Conservation (phyloP, 768 basidiomycete genomes). For the Serendipita indica region DNA sequence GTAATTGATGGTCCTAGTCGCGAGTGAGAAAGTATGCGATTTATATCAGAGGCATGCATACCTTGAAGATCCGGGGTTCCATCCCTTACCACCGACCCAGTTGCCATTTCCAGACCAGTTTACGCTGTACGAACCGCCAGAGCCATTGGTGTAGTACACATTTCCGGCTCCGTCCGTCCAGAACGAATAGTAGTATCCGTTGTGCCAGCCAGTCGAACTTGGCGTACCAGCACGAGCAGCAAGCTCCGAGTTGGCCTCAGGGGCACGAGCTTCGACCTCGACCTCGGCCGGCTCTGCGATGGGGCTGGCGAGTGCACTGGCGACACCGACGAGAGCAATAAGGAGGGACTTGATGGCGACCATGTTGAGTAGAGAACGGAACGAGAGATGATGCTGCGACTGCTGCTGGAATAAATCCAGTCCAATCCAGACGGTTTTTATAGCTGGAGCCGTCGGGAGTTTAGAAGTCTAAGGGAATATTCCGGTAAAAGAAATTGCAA, state of each 20-base stretch:
- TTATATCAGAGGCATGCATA: neutral
- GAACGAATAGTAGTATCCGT: conserved; percentile 27
- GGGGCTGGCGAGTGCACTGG: neutral
- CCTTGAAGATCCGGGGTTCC: too few relatives aligned
- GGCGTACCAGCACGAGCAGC: conserved; percentile 11
- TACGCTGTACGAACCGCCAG: conserved; percentile 23
- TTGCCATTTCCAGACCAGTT: conserved; percentile 21
- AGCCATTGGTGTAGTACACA: conserved; percentile 24
- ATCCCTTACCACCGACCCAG: too few relatives aligned
- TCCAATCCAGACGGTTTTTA: too few relatives aligned
- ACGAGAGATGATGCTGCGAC: too few relatives aligned
- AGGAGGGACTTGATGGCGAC: neutral
- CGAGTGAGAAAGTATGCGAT: neutral
- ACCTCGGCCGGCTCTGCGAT: too few relatives aligned
- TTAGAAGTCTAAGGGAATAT: too few relatives aligned
- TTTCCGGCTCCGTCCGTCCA: conserved; percentile 23
- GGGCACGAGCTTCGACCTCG: too few relatives aligned
- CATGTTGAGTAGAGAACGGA: too few relatives aligned
- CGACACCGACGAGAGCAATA: neutral
- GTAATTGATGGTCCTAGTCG: conserved; percentile 25
- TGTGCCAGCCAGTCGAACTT: conserved; percentile 21
- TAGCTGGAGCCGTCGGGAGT: too few relatives aligned
- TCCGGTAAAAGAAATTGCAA: too few relatives aligned
- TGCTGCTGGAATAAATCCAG: too few relatives aligned
- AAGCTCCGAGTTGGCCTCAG: neutral